These are phyloP conservation scores for Diaporthe ilicicola DNA, from an alignment of 2,329 filamentous ascomycete species.

Conservation along the genomic window DNA sequence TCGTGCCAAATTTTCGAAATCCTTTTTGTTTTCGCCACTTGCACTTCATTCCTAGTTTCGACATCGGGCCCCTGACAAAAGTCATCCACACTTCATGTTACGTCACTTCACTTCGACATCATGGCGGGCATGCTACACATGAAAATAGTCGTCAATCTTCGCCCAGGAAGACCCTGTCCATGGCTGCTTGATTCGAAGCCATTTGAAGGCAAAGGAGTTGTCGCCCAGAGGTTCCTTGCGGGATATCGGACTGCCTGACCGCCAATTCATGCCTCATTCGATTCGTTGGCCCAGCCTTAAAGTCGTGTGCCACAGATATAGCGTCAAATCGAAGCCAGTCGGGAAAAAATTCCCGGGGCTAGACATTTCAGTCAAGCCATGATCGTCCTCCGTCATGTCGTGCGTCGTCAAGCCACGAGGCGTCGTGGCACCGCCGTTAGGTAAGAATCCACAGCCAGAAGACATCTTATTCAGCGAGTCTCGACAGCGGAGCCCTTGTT, in stretches of 20 bases:
- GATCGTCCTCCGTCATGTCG: not conserved
- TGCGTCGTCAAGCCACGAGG: not conserved
- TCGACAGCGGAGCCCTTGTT: slow-evolving; percentile 29
- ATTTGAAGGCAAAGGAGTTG: not conserved
- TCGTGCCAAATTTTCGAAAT: not conserved
- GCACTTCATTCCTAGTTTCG: not conserved
- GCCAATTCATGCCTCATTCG: not conserved
- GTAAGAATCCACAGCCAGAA: not conserved
- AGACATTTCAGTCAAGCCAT: not conserved
- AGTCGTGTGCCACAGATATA: not conserved
- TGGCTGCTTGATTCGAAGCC: not conserved
- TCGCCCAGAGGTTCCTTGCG: not conserved
- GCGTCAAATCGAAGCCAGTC: not conserved
- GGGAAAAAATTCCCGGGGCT: not conserved
- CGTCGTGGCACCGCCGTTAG: not conserved
- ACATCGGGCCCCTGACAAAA: not conserved
- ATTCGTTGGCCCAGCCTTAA: not conserved
- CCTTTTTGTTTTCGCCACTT: not conserved
- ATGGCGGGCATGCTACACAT: not conserved
- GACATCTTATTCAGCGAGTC: slow-evolving; percentile 23
- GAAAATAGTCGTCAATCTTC: not conserved
- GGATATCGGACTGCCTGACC: not conserved
- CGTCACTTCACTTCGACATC: not conserved
- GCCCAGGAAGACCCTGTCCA: not conserved
- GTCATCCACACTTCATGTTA: not conserved